phyloP scores from a whole-genome alignment of 2,329 filamentous ascomycete genomes.

The Hypoxylon sp. region DNA sequence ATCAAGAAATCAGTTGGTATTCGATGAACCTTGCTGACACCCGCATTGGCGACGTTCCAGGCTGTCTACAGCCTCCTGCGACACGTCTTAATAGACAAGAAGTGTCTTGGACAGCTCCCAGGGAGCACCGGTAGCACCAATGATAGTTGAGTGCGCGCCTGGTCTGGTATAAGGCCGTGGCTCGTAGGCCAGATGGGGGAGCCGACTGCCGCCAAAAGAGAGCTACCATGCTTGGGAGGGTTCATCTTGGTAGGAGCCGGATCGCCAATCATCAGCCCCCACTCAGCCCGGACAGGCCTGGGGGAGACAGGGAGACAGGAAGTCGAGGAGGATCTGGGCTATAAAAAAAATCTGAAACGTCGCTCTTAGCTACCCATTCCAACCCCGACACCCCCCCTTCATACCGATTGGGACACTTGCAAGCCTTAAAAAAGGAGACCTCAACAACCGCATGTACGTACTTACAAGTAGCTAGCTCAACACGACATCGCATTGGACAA shows the following conservation, averaged over 20 bases:
- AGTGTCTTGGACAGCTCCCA: neutral
- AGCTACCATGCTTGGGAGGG: slow-evolving; percentile 29
- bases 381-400: slow-evolving; percentile 23
- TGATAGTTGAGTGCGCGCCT: neutral
- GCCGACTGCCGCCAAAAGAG: slow-evolving; percentile 15
- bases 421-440: too few species aligned
- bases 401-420: too few species aligned
- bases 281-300: too few species aligned
- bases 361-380: slow-evolving; percentile 29
- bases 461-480: too few species aligned
- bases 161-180: neutral
- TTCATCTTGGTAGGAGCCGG: slow-evolving; percentile 15
- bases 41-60: too few species aligned
- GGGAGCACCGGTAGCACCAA: slow-evolving; percentile 7
- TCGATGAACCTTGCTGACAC: slow-evolving; percentile 6
- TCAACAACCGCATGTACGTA: slow-evolving; percentile 18
- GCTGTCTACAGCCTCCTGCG: slow-evolving; percentile 10
- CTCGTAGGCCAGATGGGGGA: slow-evolving; percentile 18
- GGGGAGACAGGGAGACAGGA: too few species aligned
- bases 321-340: slow-evolving; percentile 31
- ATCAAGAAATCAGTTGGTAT: too few species aligned
- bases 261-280: slow-evolving; percentile 25
- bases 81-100: slow-evolving; percentile 19
- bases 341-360: slow-evolving; percentile 36
- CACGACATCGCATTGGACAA: slow-evolving; percentile 24